phyloP scores from a whole-genome alignment of 441 rosid genomes.

The Erodium texanum region DNA sequence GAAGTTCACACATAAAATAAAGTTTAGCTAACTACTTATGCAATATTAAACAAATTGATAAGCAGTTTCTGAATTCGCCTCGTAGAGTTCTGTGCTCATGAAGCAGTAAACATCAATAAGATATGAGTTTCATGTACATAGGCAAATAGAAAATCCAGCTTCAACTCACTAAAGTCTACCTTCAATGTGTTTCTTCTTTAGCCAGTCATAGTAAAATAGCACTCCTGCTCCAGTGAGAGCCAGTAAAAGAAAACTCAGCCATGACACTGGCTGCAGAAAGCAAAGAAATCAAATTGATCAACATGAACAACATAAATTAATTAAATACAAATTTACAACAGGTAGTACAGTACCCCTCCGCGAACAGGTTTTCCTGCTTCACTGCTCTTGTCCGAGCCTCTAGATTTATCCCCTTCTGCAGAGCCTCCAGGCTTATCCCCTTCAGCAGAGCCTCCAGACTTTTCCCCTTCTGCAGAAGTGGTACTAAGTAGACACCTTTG shows the following conservation, averaged over 20 bases:
- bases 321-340: neutral
- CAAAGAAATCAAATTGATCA: conserved; percentile 13
- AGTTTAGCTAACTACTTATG: no score
- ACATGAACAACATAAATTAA: neutral
- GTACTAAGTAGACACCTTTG: conserved; percentile 3
- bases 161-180: conserved; percentile 84
- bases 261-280: conserved; percentile 66
- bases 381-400: conserved; percentile 37
- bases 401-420: conserved; percentile 35
- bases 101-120: no score
- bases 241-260: conserved; percentile 80
- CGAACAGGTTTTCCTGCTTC: conserved; percentile 70
- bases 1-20: no score
- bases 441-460: conserved; percentile 11
- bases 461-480: neutral
- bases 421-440: conserved; percentile 16
- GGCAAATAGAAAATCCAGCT: neutral
- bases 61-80: no score
- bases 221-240: conserved; percentile 69
- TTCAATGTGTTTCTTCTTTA: conserved; percentile 85
- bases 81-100: no score
- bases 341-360: conserved; percentile 82
- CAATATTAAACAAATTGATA: no score
- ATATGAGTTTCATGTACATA: neutral
- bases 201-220: conserved; percentile 48